Percentiles rank a stretch among this genome's conserved stretches.
phyloP scores from a whole-genome alignment of 805 yeast genomes.

The Candida germanica region DNA sequence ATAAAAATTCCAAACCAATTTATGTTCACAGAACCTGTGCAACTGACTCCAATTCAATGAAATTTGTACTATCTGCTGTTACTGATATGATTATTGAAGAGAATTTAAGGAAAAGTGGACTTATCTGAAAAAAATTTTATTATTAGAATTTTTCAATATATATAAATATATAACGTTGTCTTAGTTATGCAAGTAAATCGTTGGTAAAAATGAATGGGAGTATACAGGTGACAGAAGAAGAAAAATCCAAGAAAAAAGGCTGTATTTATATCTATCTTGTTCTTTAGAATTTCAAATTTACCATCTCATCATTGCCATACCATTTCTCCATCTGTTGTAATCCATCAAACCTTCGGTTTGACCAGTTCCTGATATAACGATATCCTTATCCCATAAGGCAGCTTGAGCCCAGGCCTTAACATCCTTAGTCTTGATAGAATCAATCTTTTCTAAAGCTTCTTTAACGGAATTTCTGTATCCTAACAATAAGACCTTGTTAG shows the following conservation, averaged over 20 bases:
- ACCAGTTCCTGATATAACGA: constrained; percentile 81
- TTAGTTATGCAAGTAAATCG: constrained; percentile 1
- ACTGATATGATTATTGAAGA: constrained; percentile 88
- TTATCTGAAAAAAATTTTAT: constrained; percentile 38
- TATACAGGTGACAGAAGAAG: too few species aligned
- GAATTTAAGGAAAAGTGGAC: constrained; percentile 74
- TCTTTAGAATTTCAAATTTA: too few species aligned
- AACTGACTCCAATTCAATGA: constrained; percentile 86
- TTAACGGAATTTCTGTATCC: constrained; percentile 62
- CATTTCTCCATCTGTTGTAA: constrained; percentile 83
- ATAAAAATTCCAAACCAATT: constrained; percentile 68
- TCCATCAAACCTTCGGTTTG: constrained; percentile 82
- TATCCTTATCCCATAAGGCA: constrained; percentile 77
- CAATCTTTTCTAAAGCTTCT: constrained; percentile 61
- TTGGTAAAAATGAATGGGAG: too few species aligned
- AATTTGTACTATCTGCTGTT: constrained; percentile 85
- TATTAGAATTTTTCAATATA: background rate
- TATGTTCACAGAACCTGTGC: constrained; percentile 95
- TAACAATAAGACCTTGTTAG: constrained; percentile 53
- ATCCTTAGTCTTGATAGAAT: constrained; percentile 56
- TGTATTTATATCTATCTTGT: too few species aligned
- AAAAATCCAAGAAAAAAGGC: too few species aligned
- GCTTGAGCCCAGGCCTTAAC: constrained; percentile 72
- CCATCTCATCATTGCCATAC: constrained; percentile 84
- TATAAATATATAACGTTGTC: background rate